Conservation (phyloP, 2,329 filamentous ascomycete genomes). For the Venturia carpophila region DNA sequence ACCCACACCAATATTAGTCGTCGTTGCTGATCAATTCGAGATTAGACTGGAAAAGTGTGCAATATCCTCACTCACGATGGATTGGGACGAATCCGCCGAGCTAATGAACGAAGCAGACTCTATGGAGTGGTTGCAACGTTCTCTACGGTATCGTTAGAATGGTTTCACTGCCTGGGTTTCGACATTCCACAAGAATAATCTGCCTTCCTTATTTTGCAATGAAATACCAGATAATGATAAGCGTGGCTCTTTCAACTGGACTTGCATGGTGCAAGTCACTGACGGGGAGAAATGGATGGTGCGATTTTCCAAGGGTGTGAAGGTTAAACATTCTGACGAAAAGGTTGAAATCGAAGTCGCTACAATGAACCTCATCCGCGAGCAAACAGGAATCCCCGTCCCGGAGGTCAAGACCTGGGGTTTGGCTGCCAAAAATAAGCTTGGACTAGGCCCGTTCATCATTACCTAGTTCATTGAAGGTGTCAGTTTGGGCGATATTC, state of each 20-base stretch:
- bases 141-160: not conserved
- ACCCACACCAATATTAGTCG: no score
- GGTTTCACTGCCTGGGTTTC: not conserved
- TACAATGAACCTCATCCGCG: conserved; percentile 25
- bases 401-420: conserved; percentile 26
- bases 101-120: no score
- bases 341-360: conserved; percentile 29
- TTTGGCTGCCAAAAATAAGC: conserved; percentile 24
- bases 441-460: conserved; percentile 27
- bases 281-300: not conserved
- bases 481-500: conserved; percentile 22
- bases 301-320: conserved; percentile 26
- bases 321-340: conserved; percentile 26
- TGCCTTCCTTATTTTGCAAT: not conserved
- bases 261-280: not conserved
- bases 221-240: not conserved
- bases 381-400: conserved; percentile 26
- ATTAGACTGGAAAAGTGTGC: no score
- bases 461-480: conserved; percentile 29
- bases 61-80: no score
- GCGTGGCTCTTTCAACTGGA: not conserved
- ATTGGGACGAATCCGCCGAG: no score
- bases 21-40: no score
- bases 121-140: no score
- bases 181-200: not conserved